phyloP scores from a whole-genome alignment of 768 basidiomycete species.

The Piloderma croceum region DNA sequence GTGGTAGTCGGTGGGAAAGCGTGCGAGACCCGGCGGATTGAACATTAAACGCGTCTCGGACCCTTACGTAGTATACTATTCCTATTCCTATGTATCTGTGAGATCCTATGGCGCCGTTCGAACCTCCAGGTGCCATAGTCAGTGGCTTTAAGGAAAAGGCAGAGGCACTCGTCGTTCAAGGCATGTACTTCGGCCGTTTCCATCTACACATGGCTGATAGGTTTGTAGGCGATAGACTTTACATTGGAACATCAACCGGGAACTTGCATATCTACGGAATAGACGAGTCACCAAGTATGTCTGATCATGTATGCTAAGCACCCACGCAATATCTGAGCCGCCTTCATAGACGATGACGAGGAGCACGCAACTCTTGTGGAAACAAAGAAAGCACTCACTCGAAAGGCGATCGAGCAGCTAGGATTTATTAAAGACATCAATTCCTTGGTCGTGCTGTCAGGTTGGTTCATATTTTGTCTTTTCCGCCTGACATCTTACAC shows the following conservation, averaged over 20 bases:
- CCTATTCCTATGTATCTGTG: no score
- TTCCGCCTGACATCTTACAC: background rate
- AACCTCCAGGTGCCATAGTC: background rate
- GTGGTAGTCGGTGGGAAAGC: no score
- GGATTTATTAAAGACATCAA: constrained; percentile 83
- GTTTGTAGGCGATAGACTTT: constrained; percentile 51
- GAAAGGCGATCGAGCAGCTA: constrained; percentile 80
- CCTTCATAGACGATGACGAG: constrained; percentile 25
- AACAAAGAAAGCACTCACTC: constrained; percentile 57
- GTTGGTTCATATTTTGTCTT: constrained; percentile 35
- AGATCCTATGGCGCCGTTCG: constrained; percentile 4
- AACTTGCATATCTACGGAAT: constrained; percentile 49
- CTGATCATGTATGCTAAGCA: background rate
- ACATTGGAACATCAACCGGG: constrained; percentile 56
- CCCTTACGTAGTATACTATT: no score
- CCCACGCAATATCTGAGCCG: background rate
- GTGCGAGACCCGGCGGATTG: no score
- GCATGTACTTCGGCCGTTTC: no score
- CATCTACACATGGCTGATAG: no score
- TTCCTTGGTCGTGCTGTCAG: constrained; percentile 78
- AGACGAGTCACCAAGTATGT: constrained; percentile 35
- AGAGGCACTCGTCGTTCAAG: background rate
- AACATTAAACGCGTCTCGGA: no score
- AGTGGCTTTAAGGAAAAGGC: background rate
- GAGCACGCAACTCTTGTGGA: constrained; percentile 45